These are phyloP conservation scores for Populus euphratica DNA, from an alignment of 345 rosid species.

Conservation along the genomic window DNA sequence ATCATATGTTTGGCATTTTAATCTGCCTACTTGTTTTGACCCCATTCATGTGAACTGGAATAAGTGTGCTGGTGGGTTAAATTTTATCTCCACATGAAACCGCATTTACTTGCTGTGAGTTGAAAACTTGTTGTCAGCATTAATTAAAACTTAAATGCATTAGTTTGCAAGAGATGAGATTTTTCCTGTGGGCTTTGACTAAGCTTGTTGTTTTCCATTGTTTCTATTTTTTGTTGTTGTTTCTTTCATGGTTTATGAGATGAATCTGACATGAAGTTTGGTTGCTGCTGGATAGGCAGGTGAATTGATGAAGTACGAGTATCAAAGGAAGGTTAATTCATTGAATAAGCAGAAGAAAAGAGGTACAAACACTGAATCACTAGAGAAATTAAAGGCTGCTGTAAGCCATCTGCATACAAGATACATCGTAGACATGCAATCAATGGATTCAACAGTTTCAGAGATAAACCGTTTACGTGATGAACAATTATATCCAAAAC, in stretches of 20 bases:
- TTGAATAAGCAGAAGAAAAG: slow-evolving; percentile 74
- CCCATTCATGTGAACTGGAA: background rate
- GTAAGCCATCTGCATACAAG: slow-evolving; percentile 92
- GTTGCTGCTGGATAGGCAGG: slow-evolving; percentile 60
- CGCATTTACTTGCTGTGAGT: background rate
- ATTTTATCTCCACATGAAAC: background rate
- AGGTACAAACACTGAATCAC: slow-evolving; percentile 60
- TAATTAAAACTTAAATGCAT: background rate
- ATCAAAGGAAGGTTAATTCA: slow-evolving; percentile 70
- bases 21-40: background rate
- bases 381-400: slow-evolving; percentile 83
- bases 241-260: background rate
- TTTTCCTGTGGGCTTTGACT: background rate
- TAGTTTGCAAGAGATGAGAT: background rate
- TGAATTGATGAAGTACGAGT: slow-evolving; percentile 85
- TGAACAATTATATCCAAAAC: slow-evolving; percentile 77
- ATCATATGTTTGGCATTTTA: background rate
- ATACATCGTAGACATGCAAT: slow-evolving; percentile 98
- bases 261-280: slow-evolving; percentile 24
- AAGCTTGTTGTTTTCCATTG: no score
- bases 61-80: background rate
- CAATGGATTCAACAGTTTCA: slow-evolving; percentile 92
- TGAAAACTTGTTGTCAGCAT: background rate
- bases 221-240: background rate
- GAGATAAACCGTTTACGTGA: slow-evolving; percentile 94